phyloP scores from a whole-genome alignment of 2,329 filamentous ascomycete species.

The Aspergillus costaricaensis region DNA sequence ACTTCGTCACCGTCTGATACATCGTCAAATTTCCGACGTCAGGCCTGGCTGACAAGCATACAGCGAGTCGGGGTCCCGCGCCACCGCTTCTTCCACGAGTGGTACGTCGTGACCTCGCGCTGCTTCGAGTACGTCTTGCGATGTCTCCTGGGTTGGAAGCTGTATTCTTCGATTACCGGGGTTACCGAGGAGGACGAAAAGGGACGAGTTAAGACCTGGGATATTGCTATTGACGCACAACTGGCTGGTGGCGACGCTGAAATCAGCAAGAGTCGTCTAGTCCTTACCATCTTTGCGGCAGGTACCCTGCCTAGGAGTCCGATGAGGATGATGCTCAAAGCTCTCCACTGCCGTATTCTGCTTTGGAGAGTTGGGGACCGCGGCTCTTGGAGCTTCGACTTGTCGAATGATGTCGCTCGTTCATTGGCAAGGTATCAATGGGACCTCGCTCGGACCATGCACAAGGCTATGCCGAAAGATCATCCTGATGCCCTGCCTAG shows the following conservation, averaged over 20 bases:
- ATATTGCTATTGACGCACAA: constrained; percentile 89
- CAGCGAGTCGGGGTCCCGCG: constrained; percentile 90
- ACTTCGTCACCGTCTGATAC: constrained; percentile 44
- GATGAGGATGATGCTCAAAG: constrained; percentile 82
- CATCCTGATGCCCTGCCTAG: constrained; percentile 70
- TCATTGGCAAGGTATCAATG: constrained; percentile 75
- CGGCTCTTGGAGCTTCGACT: constrained; percentile 63
- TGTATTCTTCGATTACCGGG: constrained; percentile 78
- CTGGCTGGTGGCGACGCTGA: constrained; percentile 86
- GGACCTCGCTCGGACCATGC: constrained; percentile 73
- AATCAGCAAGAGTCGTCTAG: constrained; percentile 82
- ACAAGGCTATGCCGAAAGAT: constrained; percentile 49
- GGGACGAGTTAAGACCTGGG: constrained; percentile 87
- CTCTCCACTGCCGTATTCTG: constrained; percentile 85
- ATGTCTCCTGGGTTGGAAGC: constrained; percentile 72
- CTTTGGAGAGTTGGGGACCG: constrained; percentile 75
- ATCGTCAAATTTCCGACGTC: constrained; percentile 82
- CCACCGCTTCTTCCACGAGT: constrained; percentile 83
- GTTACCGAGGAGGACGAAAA: constrained; percentile 81
- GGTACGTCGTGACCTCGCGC: constrained; percentile 76
- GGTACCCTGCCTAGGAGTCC: constrained; percentile 84
- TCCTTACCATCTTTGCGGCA: constrained; percentile 84
- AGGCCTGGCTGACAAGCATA: constrained; percentile 90
- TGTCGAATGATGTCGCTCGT: constrained; percentile 69
- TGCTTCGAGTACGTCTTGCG: constrained; percentile 78